phyloP scores from a whole-genome alignment of 2,329 filamentous ascomycete genomes.

The Stagonosporopsis vannaccii region DNA sequence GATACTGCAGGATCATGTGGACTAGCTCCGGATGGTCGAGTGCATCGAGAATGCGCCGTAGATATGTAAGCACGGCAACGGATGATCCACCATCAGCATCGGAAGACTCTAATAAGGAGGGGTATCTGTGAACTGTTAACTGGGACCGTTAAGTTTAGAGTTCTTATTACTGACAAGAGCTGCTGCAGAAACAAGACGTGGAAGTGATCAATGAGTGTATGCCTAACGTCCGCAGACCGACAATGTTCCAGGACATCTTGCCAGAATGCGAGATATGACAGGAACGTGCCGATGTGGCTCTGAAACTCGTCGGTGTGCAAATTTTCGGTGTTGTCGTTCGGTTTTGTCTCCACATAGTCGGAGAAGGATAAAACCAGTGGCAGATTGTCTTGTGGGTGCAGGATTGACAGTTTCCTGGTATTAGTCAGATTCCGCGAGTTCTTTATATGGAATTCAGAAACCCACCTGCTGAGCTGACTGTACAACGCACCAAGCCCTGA shows the following conservation, averaged over 20 bases:
- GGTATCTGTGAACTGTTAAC: constrained; percentile 69
- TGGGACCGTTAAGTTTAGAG: background rate
- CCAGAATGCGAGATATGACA: constrained; percentile 96
- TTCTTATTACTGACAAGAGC: constrained; percentile 70
- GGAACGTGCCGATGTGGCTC: constrained; percentile 88
- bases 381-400: constrained; percentile 75
- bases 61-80: constrained; percentile 91
- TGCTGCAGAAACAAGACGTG: constrained; percentile 96
- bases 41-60: constrained; percentile 87
- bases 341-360: constrained; percentile 79
- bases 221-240: constrained; percentile 87
- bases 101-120: constrained; percentile 93
- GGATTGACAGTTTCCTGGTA: constrained; percentile 77
- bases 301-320: constrained; percentile 79
- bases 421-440: constrained; percentile 19
- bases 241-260: constrained; percentile 98
- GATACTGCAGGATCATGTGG: constrained; percentile 89
- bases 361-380: constrained; percentile 88
- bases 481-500: constrained; percentile 85
- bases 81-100: constrained; percentile 97
- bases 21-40: constrained; percentile 94
- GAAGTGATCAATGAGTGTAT: constrained; percentile 93
- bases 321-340: constrained; percentile 71
- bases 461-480: constrained; percentile 69
- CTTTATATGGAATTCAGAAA: background rate